Evolutionary conservation across 2,329 filamentous ascomycete species (phyloP).

Genomic region (Paraconiothyrium brasiliense): DNA sequence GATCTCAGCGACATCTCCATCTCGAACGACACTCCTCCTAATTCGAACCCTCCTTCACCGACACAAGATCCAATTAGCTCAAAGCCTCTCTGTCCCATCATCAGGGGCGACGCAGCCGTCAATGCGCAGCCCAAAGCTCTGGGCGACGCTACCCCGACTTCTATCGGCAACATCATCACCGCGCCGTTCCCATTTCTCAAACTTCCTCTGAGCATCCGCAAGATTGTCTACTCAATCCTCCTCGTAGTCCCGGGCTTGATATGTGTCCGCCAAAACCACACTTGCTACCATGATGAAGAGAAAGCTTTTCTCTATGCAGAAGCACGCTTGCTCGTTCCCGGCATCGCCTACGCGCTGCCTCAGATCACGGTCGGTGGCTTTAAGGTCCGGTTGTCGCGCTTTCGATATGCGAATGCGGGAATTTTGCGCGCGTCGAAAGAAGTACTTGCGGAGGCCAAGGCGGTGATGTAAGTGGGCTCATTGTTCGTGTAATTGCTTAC

Average conservation of each 20-base stretch:
- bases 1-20: slow-evolving; percentile 17
- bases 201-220: slow-evolving; percentile 32
- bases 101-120: slow-evolving; percentile 9
- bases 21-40: slow-evolving; percentile 8
- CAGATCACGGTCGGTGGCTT: slow-evolving; percentile 26
- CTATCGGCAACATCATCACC: background rate
- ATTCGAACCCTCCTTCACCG: background rate
- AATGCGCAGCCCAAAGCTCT: slow-evolving; percentile 1
- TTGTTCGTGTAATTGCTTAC: background rate
- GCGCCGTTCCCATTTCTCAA: slow-evolving; percentile 31
- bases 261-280: slow-evolving; percentile 39
- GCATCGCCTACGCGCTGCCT: slow-evolving; percentile 33
- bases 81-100: slow-evolving; percentile 1
- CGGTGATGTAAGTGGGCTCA: slow-evolving; percentile 40
- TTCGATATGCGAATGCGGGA: slow-evolving; percentile 26
- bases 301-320: slow-evolving; percentile 29
- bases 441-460: slow-evolving; percentile 52
- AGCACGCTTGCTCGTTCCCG: slow-evolving; percentile 31
- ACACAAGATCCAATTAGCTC: background rate
- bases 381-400: slow-evolving; percentile 29
- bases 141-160: slow-evolving; percentile 4
- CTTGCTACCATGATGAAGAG: slow-evolving; percentile 24
- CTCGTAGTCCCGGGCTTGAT: slow-evolving; percentile 36
- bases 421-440: slow-evolving; percentile 50
- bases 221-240: slow-evolving; percentile 33